phyloP scores from a whole-genome alignment of 768 basidiomycete species.

The Rhodosporidiobolus odoratus region DNA sequence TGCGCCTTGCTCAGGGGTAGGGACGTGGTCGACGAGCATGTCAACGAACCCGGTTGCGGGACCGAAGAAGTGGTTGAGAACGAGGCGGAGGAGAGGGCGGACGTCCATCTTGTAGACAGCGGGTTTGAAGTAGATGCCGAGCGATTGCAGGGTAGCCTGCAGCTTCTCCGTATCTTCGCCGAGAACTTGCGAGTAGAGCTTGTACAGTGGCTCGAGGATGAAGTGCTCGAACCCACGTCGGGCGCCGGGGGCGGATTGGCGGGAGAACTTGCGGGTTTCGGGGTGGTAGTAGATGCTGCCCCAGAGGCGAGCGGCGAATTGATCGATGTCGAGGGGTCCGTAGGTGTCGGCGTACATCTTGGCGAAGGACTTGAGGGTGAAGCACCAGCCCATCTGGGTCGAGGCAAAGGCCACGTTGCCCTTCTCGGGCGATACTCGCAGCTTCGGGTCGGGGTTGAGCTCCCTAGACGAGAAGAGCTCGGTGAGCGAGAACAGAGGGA shows the following conservation, averaged over 20 bases:
- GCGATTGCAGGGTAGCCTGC: conserved; percentile 63
- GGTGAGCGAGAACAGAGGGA: not conserved
- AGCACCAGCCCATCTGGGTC: conserved; percentile 96
- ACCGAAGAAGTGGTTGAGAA: conserved; percentile 94
- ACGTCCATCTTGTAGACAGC: conserved; percentile 99
- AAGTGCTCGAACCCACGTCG: conserved; percentile 89
- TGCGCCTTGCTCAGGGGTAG: conserved; percentile 54
- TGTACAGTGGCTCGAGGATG: conserved; percentile 91
- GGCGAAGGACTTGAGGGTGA: conserved; percentile 88
- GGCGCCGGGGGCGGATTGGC: conserved; percentile 61
- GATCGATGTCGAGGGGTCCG: conserved; percentile 71
- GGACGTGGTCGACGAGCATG: conserved; percentile 82
- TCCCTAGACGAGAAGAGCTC: conserved; percentile 51
- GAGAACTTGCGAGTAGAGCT: conserved; percentile 88
- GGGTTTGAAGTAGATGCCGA: conserved; percentile 82
- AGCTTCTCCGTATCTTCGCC: conserved; percentile 89
- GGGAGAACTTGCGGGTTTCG: conserved; percentile 79
- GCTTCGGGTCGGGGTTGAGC: conserved; percentile 80
- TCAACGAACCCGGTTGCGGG: conserved; percentile 83
- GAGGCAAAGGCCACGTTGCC: conserved; percentile 98
- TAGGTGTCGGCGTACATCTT: conserved; percentile 93
- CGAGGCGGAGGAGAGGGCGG: conserved; percentile 83
- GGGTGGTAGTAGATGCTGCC: conserved; percentile 92
- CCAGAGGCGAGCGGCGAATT: conserved; percentile 89
- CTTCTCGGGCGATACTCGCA: conserved; percentile 84